phyloP scores from a whole-genome alignment of 140 eudicot genomes.

The Ambrosia hybrid region DNA sequence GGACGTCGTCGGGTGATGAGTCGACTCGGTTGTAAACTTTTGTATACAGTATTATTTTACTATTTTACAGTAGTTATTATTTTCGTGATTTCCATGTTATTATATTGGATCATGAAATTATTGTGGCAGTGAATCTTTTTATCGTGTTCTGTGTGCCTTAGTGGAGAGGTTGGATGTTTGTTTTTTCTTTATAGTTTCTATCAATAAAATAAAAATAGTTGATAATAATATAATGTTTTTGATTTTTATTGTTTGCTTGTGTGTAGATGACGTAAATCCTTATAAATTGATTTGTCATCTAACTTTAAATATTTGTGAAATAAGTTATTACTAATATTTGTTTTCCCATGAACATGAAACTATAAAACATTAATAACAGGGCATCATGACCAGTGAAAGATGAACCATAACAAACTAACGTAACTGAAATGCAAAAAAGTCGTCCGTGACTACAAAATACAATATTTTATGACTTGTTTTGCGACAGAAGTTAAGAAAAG shows the following conservation, averaged over 20 bases:
- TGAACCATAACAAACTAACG: not conserved
- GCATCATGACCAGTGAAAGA: not conserved
- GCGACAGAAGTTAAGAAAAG: no score
- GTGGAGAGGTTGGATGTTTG: slow-evolving; percentile 10
- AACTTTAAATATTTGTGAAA: no score
- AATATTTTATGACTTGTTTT: no score
- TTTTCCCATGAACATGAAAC: not conserved
- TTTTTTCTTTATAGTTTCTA: not conserved
- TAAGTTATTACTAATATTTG: no score
- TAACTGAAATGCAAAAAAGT: not conserved
- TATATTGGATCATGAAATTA: slow-evolving; percentile 35
- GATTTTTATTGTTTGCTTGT: no score
- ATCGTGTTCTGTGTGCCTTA: slow-evolving; percentile 1
- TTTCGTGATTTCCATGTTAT: slow-evolving; percentile 36
- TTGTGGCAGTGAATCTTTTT: slow-evolving; percentile 21
- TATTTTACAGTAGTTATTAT: no score
- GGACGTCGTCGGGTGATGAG: slow-evolving; percentile 38
- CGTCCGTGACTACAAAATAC: not conserved
- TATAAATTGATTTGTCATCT: no score
- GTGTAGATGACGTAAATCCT: no score
- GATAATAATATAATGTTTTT: no score
- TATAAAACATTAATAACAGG: not conserved
- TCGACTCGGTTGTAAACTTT: no score
- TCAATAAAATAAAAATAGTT: no score
- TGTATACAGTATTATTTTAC: no score